These are phyloP conservation scores for Naganishia cerealis DNA, from an alignment of 1,284 basidiomycete species.

Conservation along the genomic window DNA sequence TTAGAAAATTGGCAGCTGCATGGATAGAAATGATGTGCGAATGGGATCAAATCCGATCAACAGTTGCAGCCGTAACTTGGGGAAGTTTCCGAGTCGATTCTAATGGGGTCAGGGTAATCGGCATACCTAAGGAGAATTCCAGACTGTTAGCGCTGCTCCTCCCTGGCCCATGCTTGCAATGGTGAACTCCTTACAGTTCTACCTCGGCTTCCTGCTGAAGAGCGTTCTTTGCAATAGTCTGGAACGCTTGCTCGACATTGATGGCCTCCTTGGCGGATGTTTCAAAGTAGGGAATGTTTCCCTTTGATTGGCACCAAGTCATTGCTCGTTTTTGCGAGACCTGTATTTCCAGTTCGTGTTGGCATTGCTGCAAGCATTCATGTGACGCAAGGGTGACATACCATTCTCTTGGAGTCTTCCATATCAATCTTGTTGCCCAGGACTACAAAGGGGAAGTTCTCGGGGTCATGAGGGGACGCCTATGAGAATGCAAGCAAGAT, in stretches of 20 bases:
- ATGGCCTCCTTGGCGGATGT: constrained; percentile 99
- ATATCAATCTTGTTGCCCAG: constrained; percentile 99
- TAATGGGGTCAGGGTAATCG: constrained; percentile 98
- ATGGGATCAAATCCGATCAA: background rate
- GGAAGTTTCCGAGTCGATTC: constrained; percentile 87
- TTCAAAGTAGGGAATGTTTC: constrained; percentile 99
- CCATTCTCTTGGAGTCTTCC: constrained; percentile 97
- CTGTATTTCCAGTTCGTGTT: constrained; percentile 54
- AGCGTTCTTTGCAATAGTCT: constrained; percentile 97
- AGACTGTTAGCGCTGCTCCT: background rate
- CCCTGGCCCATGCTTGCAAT: background rate
- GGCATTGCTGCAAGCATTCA: background rate
- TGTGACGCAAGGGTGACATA: constrained; percentile 51
- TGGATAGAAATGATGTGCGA: background rate
- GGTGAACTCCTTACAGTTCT: constrained; percentile 68
- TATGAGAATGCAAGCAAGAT: constrained; percentile 46
- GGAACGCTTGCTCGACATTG: constrained; percentile 99
- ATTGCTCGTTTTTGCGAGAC: constrained; percentile 99
- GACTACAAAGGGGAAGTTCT: constrained; percentile 98
- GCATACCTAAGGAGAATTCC: constrained; percentile 68
- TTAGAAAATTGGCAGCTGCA: background rate
- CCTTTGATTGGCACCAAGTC: constrained; percentile 99
- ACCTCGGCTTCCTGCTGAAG: constrained; percentile 95
- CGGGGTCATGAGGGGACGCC: constrained; percentile 95
- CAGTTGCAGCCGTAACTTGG: constrained; percentile 77